Evolutionary conservation across 2,329 filamentous ascomycete genomes (phyloP), one percentile per base, ranked within the genome.

Genomic region (Trichoderma koningiopsis): DNA sequence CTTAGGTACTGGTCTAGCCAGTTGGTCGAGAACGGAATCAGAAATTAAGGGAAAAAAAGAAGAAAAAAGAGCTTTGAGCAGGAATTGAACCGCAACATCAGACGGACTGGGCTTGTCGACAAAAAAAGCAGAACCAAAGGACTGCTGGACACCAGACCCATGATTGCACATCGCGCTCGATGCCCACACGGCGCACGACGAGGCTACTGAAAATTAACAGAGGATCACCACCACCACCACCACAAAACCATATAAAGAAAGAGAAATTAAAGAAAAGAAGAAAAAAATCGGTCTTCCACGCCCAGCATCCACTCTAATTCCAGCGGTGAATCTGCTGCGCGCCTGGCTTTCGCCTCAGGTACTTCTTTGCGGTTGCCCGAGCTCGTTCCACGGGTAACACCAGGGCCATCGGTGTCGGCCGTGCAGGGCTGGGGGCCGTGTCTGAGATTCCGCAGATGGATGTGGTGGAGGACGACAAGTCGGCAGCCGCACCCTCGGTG

Each of bases 331-430:
- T 71, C 75, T 76, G 72, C 73, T 72, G 75, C 71, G 74, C 75
- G 74, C 72, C 74, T 59, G 68, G 72, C 75, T 77, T 77, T 76
- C 73, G 16, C 73, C 69, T 16, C 73, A 64, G 72, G 70, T 74
- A 75, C 70, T 77, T 74, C n/a, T 77, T 76, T 76, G 74, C 74
- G 61, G 71, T 58, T 58, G 27, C 63, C 72, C 16, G 33, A 59
- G 47, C 68, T 65, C 68, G 68, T 35, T 11, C 33, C 27, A 49
- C 40, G 53, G 8, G 37, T 27, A 27, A 47, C 43, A 31, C 22
- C 47, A 35, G 57, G 57, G 56, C 35, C 43, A 4, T 35, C 52
- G 37, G 27, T 27, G 40, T 53, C 57, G 58, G 33, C 52, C 53
- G 27, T 31, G 40, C 68, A 69, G 64, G 70, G 70, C 68, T 69